Evolutionary conservation across 176 grass and related monocot genomes (phyloP), one percentile per base, ranked within the genome.

Genomic region (Puya raimondii): DNA sequence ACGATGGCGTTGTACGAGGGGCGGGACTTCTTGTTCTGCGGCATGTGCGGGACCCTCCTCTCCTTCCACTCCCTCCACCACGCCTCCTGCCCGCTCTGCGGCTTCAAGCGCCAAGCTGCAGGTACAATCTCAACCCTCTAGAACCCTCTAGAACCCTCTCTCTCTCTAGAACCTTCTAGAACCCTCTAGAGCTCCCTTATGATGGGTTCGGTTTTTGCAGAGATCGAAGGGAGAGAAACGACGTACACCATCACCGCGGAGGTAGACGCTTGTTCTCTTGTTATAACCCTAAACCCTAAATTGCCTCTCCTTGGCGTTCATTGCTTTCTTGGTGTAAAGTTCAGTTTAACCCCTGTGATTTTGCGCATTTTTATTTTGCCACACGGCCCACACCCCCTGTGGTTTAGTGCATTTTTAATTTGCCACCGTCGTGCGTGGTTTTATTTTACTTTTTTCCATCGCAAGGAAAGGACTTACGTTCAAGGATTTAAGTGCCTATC

Each of bases 21-120:
- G 29, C 82, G 86, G 64, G 93, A 92, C 52, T 97, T 97, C 64
- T 73, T 90, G 27, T 97, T 97, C 77, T 97, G 93, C 74, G 66
- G 65, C 52, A 63, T 90, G 42, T 92, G 89, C 81, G 86, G 93
- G 59, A 92, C 82, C 51, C 87, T 85, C 53, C 89, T 97, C 79
- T 71, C 77, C 25, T 85, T 97, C 69, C 26, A 83, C 56, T 85
- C 84, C 65, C 0, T 83, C 59, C 73, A 56, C 65, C 75, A 63
- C 64, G 89, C 82, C 25, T 66, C 71, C 17, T 92, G 93, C 77
- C 76, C 84, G 9, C 81, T 87, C 75, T 92, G 93, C 68, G 89
- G 93, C 68, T 90, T 90, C 86, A 87, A 90, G 81, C 89, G 89
- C 79, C 65, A 15, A 66, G 84, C 86, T 61, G 61, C 74, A 87